Conservation (phyloP, 768 basidiomycete genomes). For the Trichaptum fuscoviolaceum region DNA sequence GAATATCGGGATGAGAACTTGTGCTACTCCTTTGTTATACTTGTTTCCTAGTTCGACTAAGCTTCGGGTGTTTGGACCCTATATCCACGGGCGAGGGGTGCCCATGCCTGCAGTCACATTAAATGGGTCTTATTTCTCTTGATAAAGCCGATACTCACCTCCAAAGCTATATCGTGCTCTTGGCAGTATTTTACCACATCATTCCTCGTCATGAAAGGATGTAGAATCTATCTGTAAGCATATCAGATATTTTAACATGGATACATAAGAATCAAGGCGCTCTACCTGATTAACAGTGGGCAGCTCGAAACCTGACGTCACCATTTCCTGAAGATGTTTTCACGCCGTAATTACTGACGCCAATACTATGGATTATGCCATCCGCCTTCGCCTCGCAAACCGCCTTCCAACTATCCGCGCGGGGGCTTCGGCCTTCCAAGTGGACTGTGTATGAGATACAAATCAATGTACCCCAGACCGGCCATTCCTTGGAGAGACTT, state of each 20-base stretch:
- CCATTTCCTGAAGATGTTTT: conserved; percentile 54
- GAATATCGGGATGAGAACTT: conserved; percentile 68
- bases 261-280: background rate
- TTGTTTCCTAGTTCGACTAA: conserved; percentile 44
- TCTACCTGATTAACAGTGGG: conserved; percentile 59
- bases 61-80: conserved; percentile 55
- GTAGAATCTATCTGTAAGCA: conserved; percentile 41
- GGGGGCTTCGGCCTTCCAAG: conserved; percentile 51
- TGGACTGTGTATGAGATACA: conserved; percentile 69
- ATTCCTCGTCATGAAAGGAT: conserved; percentile 66
- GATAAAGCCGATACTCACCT: conserved; percentile 34
- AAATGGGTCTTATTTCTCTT: conserved; percentile 5
- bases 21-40: conserved; percentile 52
- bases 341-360: conserved; percentile 59
- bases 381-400: conserved; percentile 58
- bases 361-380: conserved; percentile 54
- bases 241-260: background rate
- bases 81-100: conserved; percentile 59
- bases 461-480: conserved; percentile 60
- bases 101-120: conserved; percentile 55
- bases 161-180: conserved; percentile 51
- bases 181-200: conserved; percentile 58
- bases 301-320: conserved; percentile 36
- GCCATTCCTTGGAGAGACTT: conserved; percentile 47
- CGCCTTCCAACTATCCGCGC: conserved; percentile 62